Base-by-base conservation (phyloP, 805 yeast genomes). In the Isabelozyma heimii region DNA sequence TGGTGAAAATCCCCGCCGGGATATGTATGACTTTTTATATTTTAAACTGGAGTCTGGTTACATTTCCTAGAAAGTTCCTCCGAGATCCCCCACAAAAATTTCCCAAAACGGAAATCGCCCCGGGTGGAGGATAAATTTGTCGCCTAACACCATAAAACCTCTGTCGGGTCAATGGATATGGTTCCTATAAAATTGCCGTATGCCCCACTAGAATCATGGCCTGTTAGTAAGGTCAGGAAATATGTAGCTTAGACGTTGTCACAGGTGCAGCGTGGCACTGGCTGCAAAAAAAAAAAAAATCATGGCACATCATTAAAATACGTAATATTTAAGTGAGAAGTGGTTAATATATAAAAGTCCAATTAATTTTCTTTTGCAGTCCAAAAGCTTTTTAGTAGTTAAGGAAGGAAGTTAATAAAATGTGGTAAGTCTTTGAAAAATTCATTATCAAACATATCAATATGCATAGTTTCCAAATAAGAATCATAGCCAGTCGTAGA, bases 361-460 rank as follows among this genome's bases (percentile, higher is more conserved):
- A 20, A 20, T 20, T 20, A 20, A 20, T 20, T 20, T 20, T 20
- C 6, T 20, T 20, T 20, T 20, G 6, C 24, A 20, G 4, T 20
- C 24, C 24, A 20, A 20, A 20, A 6, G n/a, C n/a, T n/a, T 20
- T 5, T 20, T 20, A 5, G 24, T 6, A 20, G 6, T 30, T 42
- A 30, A 26, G 13, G 42, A 33, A 53, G 45, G 27, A 54, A 50
- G 45, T 50, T 54, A 16, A 49, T 50, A 15, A 57, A 56, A 45
- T 59, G 55, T 5, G 63, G 62, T 24, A 63, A 54, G 45, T 62
- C 67, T 44, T 57, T 55, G 51, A 63, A 62, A 42, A 62, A 59
- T 43, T 61, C 67, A 48, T 59, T 59, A 48, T 60, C 57, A 46
- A 62, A 65, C 16, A 65, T 49, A 44, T 63, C 67, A 40, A 60